These are phyloP conservation scores for Sporothrix brunneoviolacea DNA, from an alignment of 2,329 filamentous ascomycete genomes.

Conservation along the genomic window DNA sequence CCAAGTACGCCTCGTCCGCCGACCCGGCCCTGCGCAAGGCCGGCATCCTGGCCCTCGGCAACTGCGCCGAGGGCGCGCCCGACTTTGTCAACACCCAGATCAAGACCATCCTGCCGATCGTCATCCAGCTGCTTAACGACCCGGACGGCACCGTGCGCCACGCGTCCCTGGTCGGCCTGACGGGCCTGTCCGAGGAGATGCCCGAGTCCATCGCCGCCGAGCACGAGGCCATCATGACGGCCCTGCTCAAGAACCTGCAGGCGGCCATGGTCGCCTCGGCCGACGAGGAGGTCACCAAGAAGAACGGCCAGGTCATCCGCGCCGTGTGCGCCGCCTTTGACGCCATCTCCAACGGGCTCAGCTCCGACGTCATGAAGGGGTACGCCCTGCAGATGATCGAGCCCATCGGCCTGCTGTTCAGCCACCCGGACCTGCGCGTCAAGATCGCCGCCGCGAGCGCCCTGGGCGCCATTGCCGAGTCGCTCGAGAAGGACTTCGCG, in stretches of 20 bases:
- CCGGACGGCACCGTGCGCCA: conserved; percentile 77
- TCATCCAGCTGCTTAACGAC: conserved; percentile 79
- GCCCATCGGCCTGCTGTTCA: conserved; percentile 75
- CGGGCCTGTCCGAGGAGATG: conserved; percentile 86
- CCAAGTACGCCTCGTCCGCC: conserved; percentile 67
- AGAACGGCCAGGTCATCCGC: conserved; percentile 79
- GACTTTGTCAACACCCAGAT: conserved; percentile 97
- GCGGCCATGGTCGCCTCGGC: conserved; percentile 63
- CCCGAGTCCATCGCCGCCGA: conserved; percentile 82
- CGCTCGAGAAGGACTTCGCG: conserved; percentile 73
- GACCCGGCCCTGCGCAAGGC: conserved; percentile 79
- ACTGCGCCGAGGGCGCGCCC: conserved; percentile 91
- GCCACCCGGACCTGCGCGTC: conserved; percentile 79
- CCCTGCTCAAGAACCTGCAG: conserved; percentile 83
- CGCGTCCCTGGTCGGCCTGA: conserved; percentile 79
- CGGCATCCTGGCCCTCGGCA: conserved; percentile 84
- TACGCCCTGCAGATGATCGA: conserved; percentile 80
- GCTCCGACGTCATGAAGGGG: conserved; percentile 69
- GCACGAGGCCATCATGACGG: conserved; percentile 76
- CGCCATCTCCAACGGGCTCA: conserved; percentile 79
- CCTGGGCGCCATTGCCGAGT: conserved; percentile 81
- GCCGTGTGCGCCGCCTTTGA: conserved; percentile 87
- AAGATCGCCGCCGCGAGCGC: conserved; percentile 86
- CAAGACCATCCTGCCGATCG: conserved; percentile 73
- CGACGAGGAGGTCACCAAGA: conserved; percentile 59